These are phyloP conservation scores for Carnegiea gigantea DNA, from an alignment of 179 eudicot genomes.

Conservation along the genomic window DNA sequence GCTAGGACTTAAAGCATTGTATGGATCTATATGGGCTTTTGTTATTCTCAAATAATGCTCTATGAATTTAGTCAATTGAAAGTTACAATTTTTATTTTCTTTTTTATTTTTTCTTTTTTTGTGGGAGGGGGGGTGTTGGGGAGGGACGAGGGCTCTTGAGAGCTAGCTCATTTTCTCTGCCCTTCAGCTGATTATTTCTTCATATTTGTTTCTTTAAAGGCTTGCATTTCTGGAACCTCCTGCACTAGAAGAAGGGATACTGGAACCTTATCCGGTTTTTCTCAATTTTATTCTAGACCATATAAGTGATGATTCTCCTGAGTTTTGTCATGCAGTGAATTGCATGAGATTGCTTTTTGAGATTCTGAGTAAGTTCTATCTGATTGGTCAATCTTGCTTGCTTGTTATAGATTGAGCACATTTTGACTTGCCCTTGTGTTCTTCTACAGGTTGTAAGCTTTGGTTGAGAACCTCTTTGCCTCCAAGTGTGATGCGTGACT, in stretches of 20 bases:
- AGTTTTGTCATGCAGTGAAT: conserved; percentile 93
- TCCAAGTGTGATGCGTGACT: conserved; percentile 92
- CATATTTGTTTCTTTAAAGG: conserved; percentile 45
- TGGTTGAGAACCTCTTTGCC: conserved; percentile 95
- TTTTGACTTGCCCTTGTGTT: conserved; percentile 17
- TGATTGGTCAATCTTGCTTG: conserved; percentile 4
- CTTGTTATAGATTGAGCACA: conserved; percentile 6
- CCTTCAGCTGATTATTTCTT: conserved; percentile 23
- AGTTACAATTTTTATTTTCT: background rate
- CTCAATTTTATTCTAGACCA: conserved; percentile 92
- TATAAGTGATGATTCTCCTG: conserved; percentile 92
- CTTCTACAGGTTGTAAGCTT: conserved; percentile 73
- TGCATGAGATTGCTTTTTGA: conserved; percentile 89
- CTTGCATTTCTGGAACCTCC: conserved; percentile 92
- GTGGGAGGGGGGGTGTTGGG: no score
- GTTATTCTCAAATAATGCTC: background rate
- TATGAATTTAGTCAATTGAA: conserved; percentile 9
- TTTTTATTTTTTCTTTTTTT: no score
- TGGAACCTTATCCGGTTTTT: conserved; percentile 88
- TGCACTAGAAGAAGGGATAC: conserved; percentile 96
- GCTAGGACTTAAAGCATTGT: conserved; percentile 98
- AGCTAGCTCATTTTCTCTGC: background rate
- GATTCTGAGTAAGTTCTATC: conserved; percentile 67
- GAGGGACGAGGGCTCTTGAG: background rate
- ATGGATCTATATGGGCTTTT: conserved; percentile 35